Conservation (phyloP, 345 rosid species). For the Eucalyptus caleyi region DNA sequence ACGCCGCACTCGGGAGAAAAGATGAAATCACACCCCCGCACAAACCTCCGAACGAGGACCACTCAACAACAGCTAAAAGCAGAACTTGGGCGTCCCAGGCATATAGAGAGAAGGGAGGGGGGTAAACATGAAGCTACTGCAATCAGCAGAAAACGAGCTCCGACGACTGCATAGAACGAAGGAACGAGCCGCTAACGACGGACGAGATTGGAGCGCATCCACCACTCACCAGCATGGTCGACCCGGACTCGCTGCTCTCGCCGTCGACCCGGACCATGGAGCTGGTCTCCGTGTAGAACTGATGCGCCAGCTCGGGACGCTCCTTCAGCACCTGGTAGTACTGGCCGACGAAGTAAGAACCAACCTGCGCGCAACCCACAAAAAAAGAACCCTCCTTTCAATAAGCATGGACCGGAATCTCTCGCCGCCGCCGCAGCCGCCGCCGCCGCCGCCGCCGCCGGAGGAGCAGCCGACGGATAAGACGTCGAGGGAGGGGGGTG, state of each 20-base stretch:
- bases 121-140: neutral
- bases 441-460: neutral
- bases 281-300: slow-evolving; percentile 71
- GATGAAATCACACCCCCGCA: neutral
- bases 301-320: slow-evolving; percentile 79
- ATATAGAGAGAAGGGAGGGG: neutral
- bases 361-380: slow-evolving; percentile 37
- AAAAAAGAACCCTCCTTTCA: neutral
- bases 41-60: neutral
- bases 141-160: neutral
- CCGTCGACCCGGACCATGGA: slow-evolving; percentile 72
- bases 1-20: neutral
- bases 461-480: neutral
- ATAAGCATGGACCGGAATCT: neutral
- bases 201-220: neutral
- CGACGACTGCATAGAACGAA: neutral
- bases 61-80: neutral
- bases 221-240: slow-evolving; percentile 52
- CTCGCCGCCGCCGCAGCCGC: neutral
- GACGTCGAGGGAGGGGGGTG: neutral
- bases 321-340: slow-evolving; percentile 83
- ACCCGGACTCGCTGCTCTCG: slow-evolving; percentile 51
- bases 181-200: neutral
- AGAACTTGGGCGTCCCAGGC: neutral
- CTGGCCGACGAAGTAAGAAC: slow-evolving; percentile 90